These are phyloP conservation scores for Phylloporus rhodoxanthus DNA, from an alignment of 768 basidiomycete species.

Conservation along the genomic window DNA sequence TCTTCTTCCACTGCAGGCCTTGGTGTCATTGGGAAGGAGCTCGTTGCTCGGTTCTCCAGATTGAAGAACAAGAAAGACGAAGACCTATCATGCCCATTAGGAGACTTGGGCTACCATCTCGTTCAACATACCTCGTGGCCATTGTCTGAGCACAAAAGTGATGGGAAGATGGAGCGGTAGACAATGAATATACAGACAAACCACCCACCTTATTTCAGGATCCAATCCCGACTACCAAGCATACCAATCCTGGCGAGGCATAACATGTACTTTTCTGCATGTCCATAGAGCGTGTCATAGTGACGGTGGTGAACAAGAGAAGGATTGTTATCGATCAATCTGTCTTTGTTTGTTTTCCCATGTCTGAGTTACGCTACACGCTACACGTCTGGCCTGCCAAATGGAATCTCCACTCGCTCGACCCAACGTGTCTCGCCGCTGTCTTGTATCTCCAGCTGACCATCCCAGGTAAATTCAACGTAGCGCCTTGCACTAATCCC, in stretches of 20 bases:
- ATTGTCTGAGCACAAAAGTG: too few species aligned
- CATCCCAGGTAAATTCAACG: constrained; percentile 60
- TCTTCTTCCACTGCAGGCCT: constrained; percentile 23
- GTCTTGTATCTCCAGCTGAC: constrained; percentile 63
- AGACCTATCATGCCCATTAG: constrained; percentile 1
- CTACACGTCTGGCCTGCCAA: constrained; percentile 68
- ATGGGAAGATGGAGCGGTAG: too few species aligned
- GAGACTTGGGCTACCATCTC: too few species aligned
- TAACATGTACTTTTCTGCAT: too few species aligned
- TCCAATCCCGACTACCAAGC: too few species aligned
- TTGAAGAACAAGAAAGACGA: constrained; percentile 18
- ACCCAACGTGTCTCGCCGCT: constrained; percentile 60
- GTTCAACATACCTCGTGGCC: too few species aligned
- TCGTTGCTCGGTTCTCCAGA: constrained; percentile 18
- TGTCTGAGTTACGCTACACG: constrained; percentile 19
- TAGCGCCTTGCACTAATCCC: constrained; percentile 60
- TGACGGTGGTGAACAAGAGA: too few species aligned
- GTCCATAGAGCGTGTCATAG: too few species aligned
- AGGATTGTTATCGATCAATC: not conserved
- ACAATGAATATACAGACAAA: too few species aligned
- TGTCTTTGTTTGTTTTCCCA: constrained; percentile 15
- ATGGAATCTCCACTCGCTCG: constrained; percentile 62
- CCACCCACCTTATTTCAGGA: too few species aligned
- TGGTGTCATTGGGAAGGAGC: constrained; percentile 27
- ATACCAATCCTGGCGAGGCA: too few species aligned